Percentiles rank a stretch among this genome's conserved stretches.
Conservation (phyloP, 2,329 filamentous ascomycete genomes). For the Neocucurbitaria cava region DNA sequence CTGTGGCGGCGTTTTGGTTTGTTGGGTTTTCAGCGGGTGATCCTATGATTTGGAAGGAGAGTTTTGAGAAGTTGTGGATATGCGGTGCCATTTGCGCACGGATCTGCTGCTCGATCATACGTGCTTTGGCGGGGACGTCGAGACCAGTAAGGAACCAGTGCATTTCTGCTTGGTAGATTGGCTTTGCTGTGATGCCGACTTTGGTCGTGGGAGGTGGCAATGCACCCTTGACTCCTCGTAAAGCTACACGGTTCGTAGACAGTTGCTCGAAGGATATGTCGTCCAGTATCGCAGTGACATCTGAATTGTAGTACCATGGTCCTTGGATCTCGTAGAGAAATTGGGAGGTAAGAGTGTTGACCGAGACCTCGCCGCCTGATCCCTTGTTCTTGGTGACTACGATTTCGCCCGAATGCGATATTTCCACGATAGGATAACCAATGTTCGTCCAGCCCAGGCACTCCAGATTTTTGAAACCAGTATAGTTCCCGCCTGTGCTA, state of each 20-base stretch:
- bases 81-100: conserved; percentile 10
- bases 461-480: conserved; percentile 51
- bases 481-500: conserved; percentile 53
- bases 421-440: conserved; percentile 43
- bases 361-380: conserved; percentile 49
- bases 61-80: conserved; percentile 17
- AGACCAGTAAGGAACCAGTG: conserved; percentile 36
- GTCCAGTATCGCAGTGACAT: conserved; percentile 61
- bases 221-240: conserved; percentile 54
- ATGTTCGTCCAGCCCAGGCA: conserved; percentile 41
- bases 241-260: conserved; percentile 56
- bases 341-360: conserved; percentile 61
- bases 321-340: conserved; percentile 54
- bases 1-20: conserved; percentile 47
- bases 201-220: conserved; percentile 60
- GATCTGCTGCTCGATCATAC: conserved; percentile 32
- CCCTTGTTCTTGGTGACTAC: conserved; percentile 40
- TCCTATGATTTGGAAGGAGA: conserved; percentile 42
- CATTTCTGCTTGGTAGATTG: conserved; percentile 38
- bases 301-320: conserved; percentile 64
- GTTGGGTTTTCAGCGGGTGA: conserved; percentile 30
- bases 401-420: conserved; percentile 32
- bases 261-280: conserved; percentile 61
- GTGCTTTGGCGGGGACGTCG: conserved; percentile 34
- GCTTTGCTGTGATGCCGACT: conserved; percentile 34